phyloP scores from a whole-genome alignment of 1,284 basidiomycete genomes.

The Melampsora larici-populina region DNA sequence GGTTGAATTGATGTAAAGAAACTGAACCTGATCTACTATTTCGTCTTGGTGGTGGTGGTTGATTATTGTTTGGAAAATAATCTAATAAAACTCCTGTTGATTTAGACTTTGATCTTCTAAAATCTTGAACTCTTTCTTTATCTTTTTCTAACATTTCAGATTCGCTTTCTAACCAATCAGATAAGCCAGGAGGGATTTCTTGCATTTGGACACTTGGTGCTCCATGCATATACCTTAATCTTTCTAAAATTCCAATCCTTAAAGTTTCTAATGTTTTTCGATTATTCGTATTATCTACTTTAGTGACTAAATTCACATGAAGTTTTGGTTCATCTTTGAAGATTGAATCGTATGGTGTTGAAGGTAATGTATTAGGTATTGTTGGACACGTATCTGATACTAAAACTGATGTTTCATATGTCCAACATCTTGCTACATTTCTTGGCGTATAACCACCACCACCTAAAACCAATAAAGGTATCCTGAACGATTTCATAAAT shows the following conservation, averaged over 20 bases:
- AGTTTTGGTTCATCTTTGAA: slow-evolving; percentile 89
- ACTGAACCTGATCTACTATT: not conserved
- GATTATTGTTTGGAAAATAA: slow-evolving; percentile 9
- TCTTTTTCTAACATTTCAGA: slow-evolving; percentile 56
- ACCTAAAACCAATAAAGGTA: slow-evolving; percentile 84
- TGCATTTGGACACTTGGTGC: slow-evolving; percentile 95
- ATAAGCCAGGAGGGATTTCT: slow-evolving; percentile 88
- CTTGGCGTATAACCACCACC: slow-evolving; percentile 95
- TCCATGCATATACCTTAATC: slow-evolving; percentile 86
- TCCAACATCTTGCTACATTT: slow-evolving; percentile 97
- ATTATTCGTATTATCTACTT: slow-evolving; percentile 89
- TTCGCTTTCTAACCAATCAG: slow-evolving; percentile 73
- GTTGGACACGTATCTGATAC: slow-evolving; percentile 64
- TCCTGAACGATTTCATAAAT: slow-evolving; percentile 85
- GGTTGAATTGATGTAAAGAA: not conserved
- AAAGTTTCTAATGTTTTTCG: slow-evolving; percentile 78
- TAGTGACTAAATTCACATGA: slow-evolving; percentile 78
- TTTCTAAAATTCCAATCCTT: slow-evolving; percentile 77
- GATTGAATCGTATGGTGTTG: slow-evolving; percentile 86
- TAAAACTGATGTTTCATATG: slow-evolving; percentile 94
- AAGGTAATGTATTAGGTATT: slow-evolving; percentile 80
- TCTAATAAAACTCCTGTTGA: slow-evolving; percentile 16
- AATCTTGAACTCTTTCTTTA: slow-evolving; percentile 16
- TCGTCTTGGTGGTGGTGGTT: too few species aligned
- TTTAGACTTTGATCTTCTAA: not conserved